phyloP scores from a whole-genome alignment of 1,139 yeast species.

The Saccharomyces pastorianus region DNA sequence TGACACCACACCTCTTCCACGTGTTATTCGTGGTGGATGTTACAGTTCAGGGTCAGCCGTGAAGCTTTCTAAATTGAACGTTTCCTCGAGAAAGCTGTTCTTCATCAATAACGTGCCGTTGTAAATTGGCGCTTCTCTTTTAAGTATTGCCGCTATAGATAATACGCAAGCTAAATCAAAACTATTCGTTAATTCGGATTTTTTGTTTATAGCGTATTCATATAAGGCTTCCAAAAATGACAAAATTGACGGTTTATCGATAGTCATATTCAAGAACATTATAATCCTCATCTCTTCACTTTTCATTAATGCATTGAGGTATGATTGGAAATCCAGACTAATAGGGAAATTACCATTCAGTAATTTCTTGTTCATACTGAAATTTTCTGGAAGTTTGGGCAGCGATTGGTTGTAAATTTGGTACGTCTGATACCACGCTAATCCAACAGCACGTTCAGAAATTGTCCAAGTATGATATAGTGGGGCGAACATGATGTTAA shows the following conservation, averaged over 20 bases:
- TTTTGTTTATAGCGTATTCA: constrained; percentile 23
- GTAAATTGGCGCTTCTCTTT: constrained; percentile 7
- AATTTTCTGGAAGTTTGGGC: constrained; percentile 9
- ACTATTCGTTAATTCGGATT: constrained; percentile 16
- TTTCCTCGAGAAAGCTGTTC: constrained; percentile 30
- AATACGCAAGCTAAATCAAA: constrained; percentile 30
- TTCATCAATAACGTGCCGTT: constrained; percentile 14
- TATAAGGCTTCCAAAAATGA: constrained; percentile 24
- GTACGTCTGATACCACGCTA: constrained; percentile 34
- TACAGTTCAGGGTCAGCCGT: constrained; percentile 15
- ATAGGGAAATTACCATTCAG: constrained; percentile 6
- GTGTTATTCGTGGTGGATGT: constrained; percentile 26
- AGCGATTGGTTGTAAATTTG: constrained; percentile 24
- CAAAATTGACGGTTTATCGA: constrained; percentile 17
- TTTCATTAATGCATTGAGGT: constrained; percentile 18
- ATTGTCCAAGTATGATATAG: constrained; percentile 23
- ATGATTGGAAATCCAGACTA: constrained; percentile 19
- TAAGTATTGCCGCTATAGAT: constrained; percentile 20
- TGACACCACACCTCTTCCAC: constrained; percentile 35
- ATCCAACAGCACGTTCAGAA: constrained; percentile 24
- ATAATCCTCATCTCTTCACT: constrained; percentile 15
- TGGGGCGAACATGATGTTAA: constrained; percentile 29
- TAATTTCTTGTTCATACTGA: background rate
- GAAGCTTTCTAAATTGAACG: constrained; percentile 21
- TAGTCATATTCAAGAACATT: constrained; percentile 27